Evolutionary conservation across 2,329 filamentous ascomycete genomes (phyloP), one percentile per base, ranked within the genome.

Genomic region (Fusarium austroafricanum): DNA sequence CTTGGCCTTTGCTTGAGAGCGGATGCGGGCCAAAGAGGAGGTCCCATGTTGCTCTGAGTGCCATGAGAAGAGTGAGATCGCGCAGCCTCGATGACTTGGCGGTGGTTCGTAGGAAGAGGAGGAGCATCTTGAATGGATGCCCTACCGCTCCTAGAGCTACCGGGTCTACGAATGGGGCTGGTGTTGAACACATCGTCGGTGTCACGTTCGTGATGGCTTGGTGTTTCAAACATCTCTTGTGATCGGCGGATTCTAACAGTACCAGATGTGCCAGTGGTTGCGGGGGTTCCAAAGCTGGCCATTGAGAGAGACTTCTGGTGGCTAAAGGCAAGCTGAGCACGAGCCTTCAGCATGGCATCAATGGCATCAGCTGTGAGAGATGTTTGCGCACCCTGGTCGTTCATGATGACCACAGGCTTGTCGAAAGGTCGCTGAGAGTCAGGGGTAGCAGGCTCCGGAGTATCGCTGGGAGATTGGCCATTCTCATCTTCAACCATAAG

Each of bases 21-120:
- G 61, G 93, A 97, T 46, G 94, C 93, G 31, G 94, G 93, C 72
- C 92, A 85, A 40, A 88, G 78, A n/a, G 95, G 95, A 46, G 95
- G 95, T 4, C 91, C 93, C 94, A 97, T 97, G 55, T 72, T 78
- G 37, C 79, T 81, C 70, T 78, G 81, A 38, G 75, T 75, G 71
- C 83, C 76, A 75, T 85, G 73, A 64, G 84, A 80, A 7, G 87
- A 88, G 21, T 82, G 81, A 28, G 85, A 83, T 65, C 89, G 90
- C 38, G 92, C 93, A 47, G 93, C 92, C 73, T 95, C 90, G 71
- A 97, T 97, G 59, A 87, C 90, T 79, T 96, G 88, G 71, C 89
- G 92, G 77, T 97, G 94, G 76, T 97, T 94, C 14, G 83, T 72
- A 39, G 94, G 95, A 60, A 97, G 83, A 31, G 94, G 94, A 37